phyloP scores from a whole-genome alignment of 106 monocot species.

The Gastrodia elata region DNA sequence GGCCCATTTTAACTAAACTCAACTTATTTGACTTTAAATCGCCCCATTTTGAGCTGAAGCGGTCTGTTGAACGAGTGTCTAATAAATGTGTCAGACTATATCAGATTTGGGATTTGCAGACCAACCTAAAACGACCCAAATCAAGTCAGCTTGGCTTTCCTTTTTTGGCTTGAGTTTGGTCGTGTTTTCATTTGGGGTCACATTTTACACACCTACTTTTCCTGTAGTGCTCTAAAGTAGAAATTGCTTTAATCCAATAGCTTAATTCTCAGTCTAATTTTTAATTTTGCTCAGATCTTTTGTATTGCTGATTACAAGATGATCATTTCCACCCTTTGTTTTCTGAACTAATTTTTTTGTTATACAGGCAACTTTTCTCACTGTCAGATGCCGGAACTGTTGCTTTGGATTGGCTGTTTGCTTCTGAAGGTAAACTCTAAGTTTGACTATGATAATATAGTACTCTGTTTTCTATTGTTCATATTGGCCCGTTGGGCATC shows the following conservation, averaged over 20 bases:
- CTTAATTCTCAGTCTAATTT: background rate
- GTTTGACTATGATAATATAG: background rate
- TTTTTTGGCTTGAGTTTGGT: no score
- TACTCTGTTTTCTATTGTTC: background rate
- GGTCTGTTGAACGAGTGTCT: no score
- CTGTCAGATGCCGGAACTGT: conserved; percentile 65
- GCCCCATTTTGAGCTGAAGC: no score
- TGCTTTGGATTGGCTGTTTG: conserved; percentile 84
- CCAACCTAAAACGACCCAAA: no score
- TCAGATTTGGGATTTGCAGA: no score
- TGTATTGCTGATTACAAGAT: background rate
- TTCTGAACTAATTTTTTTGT: background rate
- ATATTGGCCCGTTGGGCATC: background rate
- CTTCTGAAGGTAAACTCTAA: conserved; percentile 50
- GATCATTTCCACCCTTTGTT: background rate
- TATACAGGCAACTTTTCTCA: conserved; percentile 52
- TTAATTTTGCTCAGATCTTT: background rate
- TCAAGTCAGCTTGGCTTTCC: no score
- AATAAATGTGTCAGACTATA: no score
- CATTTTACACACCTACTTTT: background rate
- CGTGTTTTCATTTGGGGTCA: no score
- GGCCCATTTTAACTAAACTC: no score
- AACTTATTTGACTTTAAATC: no score
- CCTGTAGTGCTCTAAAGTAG: background rate
- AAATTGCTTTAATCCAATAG: background rate